Base-by-base conservation (phyloP, 768 basidiomycete species). In the Inosperma sp. region DNA sequence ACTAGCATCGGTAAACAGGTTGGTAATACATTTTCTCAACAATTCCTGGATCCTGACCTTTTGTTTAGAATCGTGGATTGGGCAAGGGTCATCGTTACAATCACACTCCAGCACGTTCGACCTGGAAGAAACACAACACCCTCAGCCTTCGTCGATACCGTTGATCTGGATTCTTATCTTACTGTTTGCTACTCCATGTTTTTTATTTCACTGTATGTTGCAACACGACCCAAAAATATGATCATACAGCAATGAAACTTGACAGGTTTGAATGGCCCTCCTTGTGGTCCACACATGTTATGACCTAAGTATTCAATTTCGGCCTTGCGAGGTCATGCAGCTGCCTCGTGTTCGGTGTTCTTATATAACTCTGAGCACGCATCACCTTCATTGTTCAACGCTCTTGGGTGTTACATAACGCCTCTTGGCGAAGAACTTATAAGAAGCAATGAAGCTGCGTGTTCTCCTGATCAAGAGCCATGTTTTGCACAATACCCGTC, bases 91-190 rank as follows among this genome's bases (percentile, higher is more conserved):
- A 88, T 66, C 83, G 86, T 59, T 75, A 92, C 89, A 96, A 97
- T 76, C 91, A 97, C 69, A 83, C 86, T 36, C 92, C 93, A 39
- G 82, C 84, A 61, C 82, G 84, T 56, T 86, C 92, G 8, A 92
- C 88, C 73, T 98, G 93, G 93, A 93, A 90, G 74, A 93, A 80
- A 69, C 90, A 97, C 93, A 99, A 97, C 82, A 96, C 94, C 13
- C 88, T 91, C 80, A 86, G 83, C 69, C 80, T 91, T 56, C 88
- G 86, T 65, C 84, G 88, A 57, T 91, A 91, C 80, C 84, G 88
- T 72, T 91, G 80, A 81, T 74, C 56, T 61, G 39, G 49, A 62
- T 60, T 53, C 12, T 57, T 48, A 59, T 48, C 58, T 52, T 39
- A 56, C 60, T 57, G 52, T 55, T 51, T 48, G 60, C 56, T 53